Conservation (phyloP, 495 filamentous ascomycete genomes). For the Lophium mytilinum region DNA sequence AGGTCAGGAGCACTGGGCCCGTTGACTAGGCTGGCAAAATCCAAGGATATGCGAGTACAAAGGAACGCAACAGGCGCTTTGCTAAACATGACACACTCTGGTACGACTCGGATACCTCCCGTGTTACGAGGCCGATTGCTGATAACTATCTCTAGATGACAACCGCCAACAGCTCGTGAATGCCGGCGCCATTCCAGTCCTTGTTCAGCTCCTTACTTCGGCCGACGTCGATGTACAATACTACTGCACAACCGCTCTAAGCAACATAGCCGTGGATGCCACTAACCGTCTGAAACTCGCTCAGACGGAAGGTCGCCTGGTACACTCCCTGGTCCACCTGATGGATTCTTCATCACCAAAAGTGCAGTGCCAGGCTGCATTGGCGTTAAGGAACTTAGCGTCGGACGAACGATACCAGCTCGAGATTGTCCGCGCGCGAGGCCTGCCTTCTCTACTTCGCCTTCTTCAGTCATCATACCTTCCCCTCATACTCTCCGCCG, state of each 20-base stretch:
- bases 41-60: conserved; percentile 97
- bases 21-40: conserved; percentile 85
- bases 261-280: conserved; percentile 94
- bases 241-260: conserved; percentile 96
- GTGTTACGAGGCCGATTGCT: not conserved
- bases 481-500: conserved; percentile 90
- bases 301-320: conserved; percentile 77
- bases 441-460: conserved; percentile 73
- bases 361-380: conserved; percentile 93
- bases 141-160: conserved; percentile 54
- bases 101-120: conserved; percentile 42
- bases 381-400: conserved; percentile 88
- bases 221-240: conserved; percentile 96
- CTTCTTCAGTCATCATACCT: conserved; percentile 91
- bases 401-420: conserved; percentile 98
- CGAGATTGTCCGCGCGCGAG: conserved; percentile 85
- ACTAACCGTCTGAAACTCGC: conserved; percentile 84
- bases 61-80: conserved; percentile 93
- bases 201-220: conserved; percentile 88
- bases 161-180: conserved; percentile 96
- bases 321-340: conserved; percentile 86
- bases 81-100: conserved; percentile 98
- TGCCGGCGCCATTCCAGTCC: conserved; percentile 89
- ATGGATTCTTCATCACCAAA: conserved; percentile 98
- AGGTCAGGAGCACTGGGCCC: conserved; percentile 87